Conservation (phyloP, 2,329 filamentous ascomycete species). For the Pseudogymnoascus sp. region DNA sequence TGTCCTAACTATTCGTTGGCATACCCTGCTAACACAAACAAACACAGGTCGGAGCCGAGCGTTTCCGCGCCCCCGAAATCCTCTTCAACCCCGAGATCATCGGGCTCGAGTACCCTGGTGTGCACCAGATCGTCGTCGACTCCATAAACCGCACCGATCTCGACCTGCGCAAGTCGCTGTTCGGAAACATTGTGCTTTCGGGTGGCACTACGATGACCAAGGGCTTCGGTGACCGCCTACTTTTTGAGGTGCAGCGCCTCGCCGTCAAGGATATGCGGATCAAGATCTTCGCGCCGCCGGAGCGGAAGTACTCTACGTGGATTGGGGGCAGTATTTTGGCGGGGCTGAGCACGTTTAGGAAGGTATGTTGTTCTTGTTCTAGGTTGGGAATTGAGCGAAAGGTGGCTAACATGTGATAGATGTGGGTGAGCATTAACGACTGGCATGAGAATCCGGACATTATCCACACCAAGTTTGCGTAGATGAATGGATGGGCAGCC, state of each 20-base stretch:
- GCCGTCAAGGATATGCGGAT: constrained; percentile 99
- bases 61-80: constrained; percentile 94
- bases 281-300: constrained; percentile 96
- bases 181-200: constrained; percentile 94
- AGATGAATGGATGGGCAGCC: constrained; percentile 10
- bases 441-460: constrained; percentile 99
- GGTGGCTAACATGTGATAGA: constrained; percentile 47
- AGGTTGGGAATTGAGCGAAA: constrained; percentile 17
- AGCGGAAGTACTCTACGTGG: constrained; percentile 98
- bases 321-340: constrained; percentile 97
- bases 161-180: constrained; percentile 88
- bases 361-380: constrained; percentile 52
- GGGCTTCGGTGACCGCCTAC: constrained; percentile 87
- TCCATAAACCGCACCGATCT: constrained; percentile 92
- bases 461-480: constrained; percentile 96
- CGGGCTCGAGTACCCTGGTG: constrained; percentile 89
- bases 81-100: constrained; percentile 97
- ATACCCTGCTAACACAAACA: background rate
- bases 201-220: constrained; percentile 94
- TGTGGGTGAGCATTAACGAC: constrained; percentile 99
- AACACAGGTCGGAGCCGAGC: constrained; percentile 74
- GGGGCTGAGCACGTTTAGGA: constrained; percentile 94
- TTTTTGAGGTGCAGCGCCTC: constrained; percentile 86
- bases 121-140: constrained; percentile 97
- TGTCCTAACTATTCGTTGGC: background rate